These are phyloP conservation scores for Cyphellophora attinorum DNA, from an alignment of 2,329 filamentous ascomycete genomes.

Conservation along the genomic window DNA sequence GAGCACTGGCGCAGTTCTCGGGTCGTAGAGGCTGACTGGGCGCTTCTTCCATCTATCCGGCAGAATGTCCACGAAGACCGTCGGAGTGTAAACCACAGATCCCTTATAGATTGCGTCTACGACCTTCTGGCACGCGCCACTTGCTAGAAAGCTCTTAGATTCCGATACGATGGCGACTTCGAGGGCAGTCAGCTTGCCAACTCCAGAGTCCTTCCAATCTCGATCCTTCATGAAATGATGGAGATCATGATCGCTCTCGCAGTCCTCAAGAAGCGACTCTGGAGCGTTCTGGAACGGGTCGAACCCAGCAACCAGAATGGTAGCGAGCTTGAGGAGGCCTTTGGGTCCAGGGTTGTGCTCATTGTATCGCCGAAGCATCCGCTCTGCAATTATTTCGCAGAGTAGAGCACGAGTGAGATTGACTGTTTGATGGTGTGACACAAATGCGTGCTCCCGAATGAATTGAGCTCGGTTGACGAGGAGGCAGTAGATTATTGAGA, in stretches of 20 bases:
- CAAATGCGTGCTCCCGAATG: conserved; percentile 64
- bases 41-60: conserved; percentile 80
- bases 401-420: conserved; percentile 67
- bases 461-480: conserved; percentile 76
- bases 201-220: background rate
- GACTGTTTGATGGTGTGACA: conserved; percentile 71
- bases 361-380: conserved; percentile 67
- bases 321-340: conserved; percentile 63
- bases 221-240: background rate
- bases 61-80: conserved; percentile 71
- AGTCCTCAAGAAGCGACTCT: conserved; percentile 45
- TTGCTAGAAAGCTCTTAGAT: conserved; percentile 67
- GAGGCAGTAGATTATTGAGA: conserved; percentile 78
- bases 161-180: conserved; percentile 78
- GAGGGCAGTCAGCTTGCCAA: conserved; percentile 58
- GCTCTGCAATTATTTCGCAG: conserved; percentile 70
- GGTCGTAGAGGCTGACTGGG: conserved; percentile 72
- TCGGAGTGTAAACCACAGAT: conserved; percentile 71
- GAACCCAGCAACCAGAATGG: conserved; percentile 74
- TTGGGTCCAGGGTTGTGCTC: conserved; percentile 64
- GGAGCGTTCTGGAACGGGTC: conserved; percentile 80
- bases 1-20: conserved; percentile 61
- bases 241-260: background rate
- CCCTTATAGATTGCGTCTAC: conserved; percentile 76
- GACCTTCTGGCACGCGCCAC: conserved; percentile 70